These are phyloP conservation scores for Metarhizium anisopliae DNA, from an alignment of 2,329 filamentous ascomycete species.

Conservation along the genomic window DNA sequence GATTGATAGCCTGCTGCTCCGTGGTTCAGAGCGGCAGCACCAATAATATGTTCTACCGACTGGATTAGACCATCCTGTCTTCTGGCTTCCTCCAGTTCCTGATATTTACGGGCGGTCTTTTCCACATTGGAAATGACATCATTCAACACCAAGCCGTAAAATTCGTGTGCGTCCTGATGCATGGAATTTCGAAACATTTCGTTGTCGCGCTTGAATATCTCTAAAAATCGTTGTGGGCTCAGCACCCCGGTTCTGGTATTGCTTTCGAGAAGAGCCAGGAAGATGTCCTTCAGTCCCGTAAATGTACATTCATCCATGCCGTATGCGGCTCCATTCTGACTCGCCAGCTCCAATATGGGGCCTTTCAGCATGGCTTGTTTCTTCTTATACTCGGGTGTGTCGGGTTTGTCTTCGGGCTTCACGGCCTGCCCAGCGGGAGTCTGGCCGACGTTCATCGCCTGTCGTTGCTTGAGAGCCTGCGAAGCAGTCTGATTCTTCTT, in stretches of 20 bases:
- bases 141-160: conserved; percentile 90
- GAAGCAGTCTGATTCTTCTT: conserved; percentile 44
- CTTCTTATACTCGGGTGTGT: conserved; percentile 96
- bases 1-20: conserved; percentile 37
- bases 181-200: conserved; percentile 96
- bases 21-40: conserved; percentile 24
- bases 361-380: conserved; percentile 85
- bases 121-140: conserved; percentile 93
- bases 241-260: conserved; percentile 78
- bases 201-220: conserved; percentile 88
- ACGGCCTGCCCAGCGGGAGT: conserved; percentile 45
- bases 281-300: conserved; percentile 91
- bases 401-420: conserved; percentile 83
- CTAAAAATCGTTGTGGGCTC: conserved; percentile 84
- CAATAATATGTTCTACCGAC: conserved; percentile 35
- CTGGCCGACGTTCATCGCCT: conserved; percentile 44
- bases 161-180: conserved; percentile 98
- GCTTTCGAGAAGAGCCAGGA: conserved; percentile 78
- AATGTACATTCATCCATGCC: conserved; percentile 94
- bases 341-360: conserved; percentile 75
- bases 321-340: conserved; percentile 71
- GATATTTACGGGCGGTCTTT: conserved; percentile 62
- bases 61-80: conserved; percentile 37
- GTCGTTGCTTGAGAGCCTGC: conserved; percentile 48
- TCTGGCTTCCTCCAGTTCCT: conserved; percentile 35